Evolutionary conservation across 2,329 filamentous ascomycete species (phyloP).

Genomic region (Helotiales sp.): DNA sequence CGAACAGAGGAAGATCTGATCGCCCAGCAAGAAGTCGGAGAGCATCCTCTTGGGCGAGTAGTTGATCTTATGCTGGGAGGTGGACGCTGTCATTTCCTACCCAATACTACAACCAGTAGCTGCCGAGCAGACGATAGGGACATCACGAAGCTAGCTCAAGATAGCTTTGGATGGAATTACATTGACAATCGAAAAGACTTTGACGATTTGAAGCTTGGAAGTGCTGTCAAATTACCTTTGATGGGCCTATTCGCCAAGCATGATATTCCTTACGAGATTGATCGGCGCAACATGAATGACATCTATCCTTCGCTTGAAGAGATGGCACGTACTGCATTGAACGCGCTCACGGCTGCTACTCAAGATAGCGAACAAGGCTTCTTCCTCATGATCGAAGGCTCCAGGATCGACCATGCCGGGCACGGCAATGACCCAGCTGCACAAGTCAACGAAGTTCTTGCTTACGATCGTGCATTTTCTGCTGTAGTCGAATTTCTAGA

Average conservation of each 20-base stretch:
- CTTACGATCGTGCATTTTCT: conserved; percentile 85
- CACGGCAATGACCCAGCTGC: conserved; percentile 82
- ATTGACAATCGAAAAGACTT: conserved; percentile 72
- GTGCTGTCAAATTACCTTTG: conserved; percentile 71
- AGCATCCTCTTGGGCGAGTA: conserved; percentile 80
- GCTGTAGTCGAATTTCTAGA: conserved; percentile 84
- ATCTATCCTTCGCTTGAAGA: conserved; percentile 87
- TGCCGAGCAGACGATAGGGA: conserved; percentile 81
- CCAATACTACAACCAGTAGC: conserved; percentile 77
- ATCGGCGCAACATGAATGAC: conserved; percentile 76
- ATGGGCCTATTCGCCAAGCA: conserved; percentile 80
- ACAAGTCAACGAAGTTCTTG: conserved; percentile 89
- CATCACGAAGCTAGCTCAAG: conserved; percentile 69
- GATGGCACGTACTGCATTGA: conserved; percentile 83
- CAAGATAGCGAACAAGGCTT: conserved; percentile 85
- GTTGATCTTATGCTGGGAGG: conserved; percentile 94
- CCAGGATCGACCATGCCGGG: conserved; percentile 92
- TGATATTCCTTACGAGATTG: conserved; percentile 92
- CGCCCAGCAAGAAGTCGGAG: conserved; percentile 86
- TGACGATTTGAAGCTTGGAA: conserved; percentile 68
- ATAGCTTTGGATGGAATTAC: conserved; percentile 79
- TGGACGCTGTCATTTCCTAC: conserved; percentile 88
- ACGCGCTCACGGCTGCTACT: conserved; percentile 78
- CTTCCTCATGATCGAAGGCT: conserved; percentile 98
- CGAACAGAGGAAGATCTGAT: conserved; percentile 86